phyloP scores from a whole-genome alignment of 1,284 basidiomycete genomes.

The Cryptococcus sp. region DNA sequence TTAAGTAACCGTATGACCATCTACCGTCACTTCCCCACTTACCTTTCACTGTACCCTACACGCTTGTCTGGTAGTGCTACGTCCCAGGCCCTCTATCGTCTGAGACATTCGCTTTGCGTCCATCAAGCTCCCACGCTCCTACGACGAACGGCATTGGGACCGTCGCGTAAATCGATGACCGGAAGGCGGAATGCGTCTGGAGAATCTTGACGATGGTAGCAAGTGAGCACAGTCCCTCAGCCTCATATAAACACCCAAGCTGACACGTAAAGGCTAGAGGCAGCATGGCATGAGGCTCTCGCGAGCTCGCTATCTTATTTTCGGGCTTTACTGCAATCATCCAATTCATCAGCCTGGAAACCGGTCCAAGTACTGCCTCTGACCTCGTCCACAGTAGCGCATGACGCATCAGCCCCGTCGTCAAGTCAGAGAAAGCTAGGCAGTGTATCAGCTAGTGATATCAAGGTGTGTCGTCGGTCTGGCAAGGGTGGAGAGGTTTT shows the following conservation, averaged over 20 bases:
- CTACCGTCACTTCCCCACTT: no score
- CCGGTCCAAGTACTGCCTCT: conserved; percentile 37
- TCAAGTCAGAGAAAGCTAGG: conserved; percentile 25
- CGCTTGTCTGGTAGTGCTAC: no score
- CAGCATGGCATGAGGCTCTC: conserved; percentile 45
- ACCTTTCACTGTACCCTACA: no score
- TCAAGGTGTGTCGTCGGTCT: conserved; percentile 48
- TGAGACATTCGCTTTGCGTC: no score
- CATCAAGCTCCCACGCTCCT: no score
- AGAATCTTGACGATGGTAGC: conserved; percentile 44
- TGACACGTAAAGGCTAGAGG: conserved; percentile 34
- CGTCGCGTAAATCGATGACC: neutral
- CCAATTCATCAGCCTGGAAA: conserved; percentile 47
- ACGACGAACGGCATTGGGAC: no score
- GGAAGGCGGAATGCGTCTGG: conserved; percentile 23
- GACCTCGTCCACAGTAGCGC: conserved; percentile 22
- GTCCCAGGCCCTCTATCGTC: no score
- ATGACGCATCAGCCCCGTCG: conserved; percentile 20
- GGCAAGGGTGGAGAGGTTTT: conserved; percentile 67
- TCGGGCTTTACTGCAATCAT: conserved; percentile 44
- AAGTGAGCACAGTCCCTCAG: conserved; percentile 28
- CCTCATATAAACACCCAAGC: neutral
- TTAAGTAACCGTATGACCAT: no score
- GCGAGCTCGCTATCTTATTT: conserved; percentile 40
- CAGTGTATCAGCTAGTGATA: conserved; percentile 38